Base-by-base conservation (phyloP, 1,139 yeast species). In the Geotrichum europaeum region DNA sequence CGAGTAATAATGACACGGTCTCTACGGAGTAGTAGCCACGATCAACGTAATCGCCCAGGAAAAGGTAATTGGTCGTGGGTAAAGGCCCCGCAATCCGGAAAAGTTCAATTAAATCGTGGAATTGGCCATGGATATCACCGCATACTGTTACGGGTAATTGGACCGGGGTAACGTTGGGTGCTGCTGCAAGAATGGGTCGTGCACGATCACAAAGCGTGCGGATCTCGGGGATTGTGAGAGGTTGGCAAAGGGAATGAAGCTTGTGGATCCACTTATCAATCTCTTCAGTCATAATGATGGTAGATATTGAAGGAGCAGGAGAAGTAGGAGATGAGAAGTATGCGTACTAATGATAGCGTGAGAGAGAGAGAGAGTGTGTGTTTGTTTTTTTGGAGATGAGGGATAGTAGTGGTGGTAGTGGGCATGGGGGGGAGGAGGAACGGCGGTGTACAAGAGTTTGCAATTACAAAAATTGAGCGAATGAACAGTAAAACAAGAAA, bases 81-180 rank as follows among this genome's bases (percentile, higher is more conserved):
- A 94, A 86, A 58, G 89, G 88, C 6, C 98, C 98, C 7, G 97
- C 97, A 68, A 89, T 86, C 60, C 80, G 79, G 76, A 94, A 92
- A 59, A 94, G 79, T 65, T 96, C 96, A 74, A 94, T 79, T 65
- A 94, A 77, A 75, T 94, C 99, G 75, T 95, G 98, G 65, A 94
- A 83, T 75, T 94, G 99, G 18, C 99, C 99, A 73, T 94, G 99
- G 51, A 94, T 94, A 73, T 94, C 98, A 60, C 99, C 99, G 77
- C 99, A 95, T 57, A 94, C 89, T n/a, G 98, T 92, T 56, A 90
- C 97, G 2, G 99, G 99, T 0, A 96, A 95, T 68, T 87, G 89
- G 51, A 94, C 97, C 6, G 92, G 91, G 72, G 92, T 96, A 56
- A 94, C 97, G 73, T 95, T 94, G 65, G 92, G 88, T 77, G 95